phyloP scores from a whole-genome alignment of 768 basidiomycete genomes.

The Psilocybe azurescens region DNA sequence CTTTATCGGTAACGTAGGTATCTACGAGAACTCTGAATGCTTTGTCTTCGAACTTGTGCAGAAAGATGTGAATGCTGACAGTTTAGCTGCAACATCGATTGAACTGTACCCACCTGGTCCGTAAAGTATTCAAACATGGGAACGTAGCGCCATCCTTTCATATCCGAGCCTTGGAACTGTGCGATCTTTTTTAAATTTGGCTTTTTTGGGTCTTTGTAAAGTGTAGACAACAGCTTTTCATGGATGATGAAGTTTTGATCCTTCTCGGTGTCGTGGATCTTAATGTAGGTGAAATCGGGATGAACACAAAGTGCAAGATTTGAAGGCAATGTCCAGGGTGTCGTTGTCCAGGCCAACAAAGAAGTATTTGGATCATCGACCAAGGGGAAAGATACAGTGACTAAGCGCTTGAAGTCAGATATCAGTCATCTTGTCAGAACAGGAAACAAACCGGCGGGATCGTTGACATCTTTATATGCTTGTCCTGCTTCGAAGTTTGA shows the following conservation, averaged over 20 bases:
- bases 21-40: conserved; percentile 92
- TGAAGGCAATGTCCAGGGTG: conserved; percentile 97
- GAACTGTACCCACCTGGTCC: conserved; percentile 65
- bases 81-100: background rate
- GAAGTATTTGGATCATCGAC: conserved; percentile 92
- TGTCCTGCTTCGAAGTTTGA: conserved; percentile 97
- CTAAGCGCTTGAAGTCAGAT: conserved; percentile 39
- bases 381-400: conserved; percentile 91
- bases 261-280: conserved; percentile 90
- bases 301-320: conserved; percentile 96
- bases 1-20: conserved; percentile 90
- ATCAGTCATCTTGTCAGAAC: background rate
- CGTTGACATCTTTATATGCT: conserved; percentile 91
- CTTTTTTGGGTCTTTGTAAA: conserved; percentile 99
- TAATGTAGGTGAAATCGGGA: conserved; percentile 95
- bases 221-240: conserved; percentile 81
- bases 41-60: conserved; percentile 81
- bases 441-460: conserved; percentile 77
- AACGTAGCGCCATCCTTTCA: conserved; percentile 96
- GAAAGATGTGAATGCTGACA: background rate
- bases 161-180: conserved; percentile 86
- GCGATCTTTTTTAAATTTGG: conserved; percentile 93
- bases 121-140: conserved; percentile 98
- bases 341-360: conserved; percentile 97
- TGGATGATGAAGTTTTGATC: conserved; percentile 91